Evolutionary conservation across 768 basidiomycete genomes (phyloP).

Genomic region (Tulasnella sp.): DNA sequence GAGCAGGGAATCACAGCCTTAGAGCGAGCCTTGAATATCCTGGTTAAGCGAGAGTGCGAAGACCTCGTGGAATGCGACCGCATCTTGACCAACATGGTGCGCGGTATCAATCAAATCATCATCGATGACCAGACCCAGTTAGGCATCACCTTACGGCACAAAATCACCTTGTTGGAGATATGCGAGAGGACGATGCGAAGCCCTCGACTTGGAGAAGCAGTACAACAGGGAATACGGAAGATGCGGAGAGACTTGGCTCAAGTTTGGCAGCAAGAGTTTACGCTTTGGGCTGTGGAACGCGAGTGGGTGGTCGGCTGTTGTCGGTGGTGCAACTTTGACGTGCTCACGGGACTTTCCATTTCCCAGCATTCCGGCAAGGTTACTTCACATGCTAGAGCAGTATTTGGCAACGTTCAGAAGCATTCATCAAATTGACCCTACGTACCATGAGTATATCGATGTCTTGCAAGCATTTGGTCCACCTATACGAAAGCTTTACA

Average conservation of each 20-base stretch:
- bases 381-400: not conserved
- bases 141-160: not conserved
- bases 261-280: too few relatives aligned
- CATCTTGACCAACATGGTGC: not conserved
- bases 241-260: too few relatives aligned
- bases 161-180: not conserved
- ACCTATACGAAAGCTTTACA: not conserved
- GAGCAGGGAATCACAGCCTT: too few relatives aligned
- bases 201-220: not conserved
- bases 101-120: not conserved
- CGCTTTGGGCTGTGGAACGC: too few relatives aligned
- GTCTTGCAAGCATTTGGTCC: not conserved
- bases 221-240: too few relatives aligned
- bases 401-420: not conserved
- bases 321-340: not conserved
- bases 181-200: not conserved
- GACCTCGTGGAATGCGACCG: not conserved
- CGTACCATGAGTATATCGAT: not conserved
- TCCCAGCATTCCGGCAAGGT: not conserved
- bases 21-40: too few relatives aligned
- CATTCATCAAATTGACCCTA: not conserved
- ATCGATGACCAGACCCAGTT: not conserved
- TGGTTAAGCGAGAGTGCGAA: too few relatives aligned
- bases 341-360: not conserved
- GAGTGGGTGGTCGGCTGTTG: not conserved